phyloP scores from a whole-genome alignment of 1,284 basidiomycete species.

The Singerocomus inundabilis region DNA sequence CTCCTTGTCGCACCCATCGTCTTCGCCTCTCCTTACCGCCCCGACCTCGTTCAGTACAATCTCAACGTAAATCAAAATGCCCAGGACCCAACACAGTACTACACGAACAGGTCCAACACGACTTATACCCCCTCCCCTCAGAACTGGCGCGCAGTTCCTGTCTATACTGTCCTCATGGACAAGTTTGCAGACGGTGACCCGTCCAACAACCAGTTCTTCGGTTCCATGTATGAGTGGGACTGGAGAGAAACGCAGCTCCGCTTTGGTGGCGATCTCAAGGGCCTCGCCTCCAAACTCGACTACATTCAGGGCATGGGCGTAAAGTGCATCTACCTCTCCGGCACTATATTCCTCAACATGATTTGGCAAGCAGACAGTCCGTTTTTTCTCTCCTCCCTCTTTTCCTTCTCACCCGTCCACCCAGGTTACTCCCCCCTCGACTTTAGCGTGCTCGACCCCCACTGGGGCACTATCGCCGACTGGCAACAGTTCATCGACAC shows the following conservation, averaged over 20 bases:
- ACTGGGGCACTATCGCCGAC: constrained; percentile 80
- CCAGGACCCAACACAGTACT: constrained; percentile 67
- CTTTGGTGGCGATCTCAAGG: constrained; percentile 82
- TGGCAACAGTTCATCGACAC: constrained; percentile 75
- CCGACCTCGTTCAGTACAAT: constrained; percentile 79
- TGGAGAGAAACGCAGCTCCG: constrained; percentile 85
- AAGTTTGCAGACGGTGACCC: constrained; percentile 93
- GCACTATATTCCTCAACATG: constrained; percentile 92
- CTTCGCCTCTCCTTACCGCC: constrained; percentile 66
- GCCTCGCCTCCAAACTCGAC: constrained; percentile 73
- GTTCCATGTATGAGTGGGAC: constrained; percentile 78
- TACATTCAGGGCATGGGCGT: constrained; percentile 89
- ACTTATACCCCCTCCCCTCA: constrained; percentile 74
- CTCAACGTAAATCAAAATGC: constrained; percentile 82
- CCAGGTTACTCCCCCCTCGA: constrained; percentile 89
- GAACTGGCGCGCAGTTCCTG: constrained; percentile 86
- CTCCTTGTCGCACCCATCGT: constrained; percentile 19
- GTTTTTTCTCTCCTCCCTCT: constrained; percentile 32
- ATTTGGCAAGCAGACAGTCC: constrained; percentile 91
- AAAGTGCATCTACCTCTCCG: constrained; percentile 81
- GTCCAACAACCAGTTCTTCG: constrained; percentile 85
- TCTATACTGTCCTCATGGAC: constrained; percentile 85
- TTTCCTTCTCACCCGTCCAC: constrained; percentile 8
- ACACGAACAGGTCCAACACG: constrained; percentile 55
- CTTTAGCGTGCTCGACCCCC: constrained; percentile 85